Percentiles rank a stretch among this genome's conserved stretches.
These are phyloP conservation scores for Amaranthus tricolor DNA, from an alignment of 179 eudicot genomes.

Conservation along the genomic window DNA sequence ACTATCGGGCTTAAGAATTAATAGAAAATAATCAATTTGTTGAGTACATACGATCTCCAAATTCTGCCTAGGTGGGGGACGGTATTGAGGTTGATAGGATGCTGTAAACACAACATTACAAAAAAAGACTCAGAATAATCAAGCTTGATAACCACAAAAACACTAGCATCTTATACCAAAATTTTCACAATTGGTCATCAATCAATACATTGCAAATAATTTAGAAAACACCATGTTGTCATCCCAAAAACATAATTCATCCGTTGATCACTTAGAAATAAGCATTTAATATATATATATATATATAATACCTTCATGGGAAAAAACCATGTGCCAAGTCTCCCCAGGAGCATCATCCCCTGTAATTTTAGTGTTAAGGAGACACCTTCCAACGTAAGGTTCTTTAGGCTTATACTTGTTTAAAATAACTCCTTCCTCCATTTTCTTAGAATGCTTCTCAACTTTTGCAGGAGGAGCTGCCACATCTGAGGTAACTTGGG, in stretches of 20 bases:
- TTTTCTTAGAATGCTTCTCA: constrained; percentile 79
- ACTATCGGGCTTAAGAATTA: too few relatives aligned
- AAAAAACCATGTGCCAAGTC: constrained; percentile 97
- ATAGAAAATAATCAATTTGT: too few relatives aligned
- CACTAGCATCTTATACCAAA: too few relatives aligned
- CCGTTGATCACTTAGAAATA: too few relatives aligned
- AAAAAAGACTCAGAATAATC: neutral
- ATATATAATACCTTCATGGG: constrained; percentile 63
- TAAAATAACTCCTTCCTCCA: constrained; percentile 79
- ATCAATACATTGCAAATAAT: neutral
- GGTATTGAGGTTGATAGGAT: too few relatives aligned
- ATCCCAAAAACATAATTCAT: too few relatives aligned
- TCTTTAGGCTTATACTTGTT: constrained; percentile 91
- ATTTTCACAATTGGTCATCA: too few relatives aligned
- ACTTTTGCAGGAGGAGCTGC: constrained; percentile 54
- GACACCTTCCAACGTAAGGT: constrained; percentile 78
- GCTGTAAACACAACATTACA: too few relatives aligned
- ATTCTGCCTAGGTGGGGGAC: too few relatives aligned
- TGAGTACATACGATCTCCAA: too few relatives aligned
- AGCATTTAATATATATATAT: neutral
- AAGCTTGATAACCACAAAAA: too few relatives aligned
- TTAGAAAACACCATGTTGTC: neutral
- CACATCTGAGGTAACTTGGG: constrained; percentile 70
- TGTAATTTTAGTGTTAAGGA: constrained; percentile 88
- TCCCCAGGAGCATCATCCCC: constrained; percentile 99